Evolutionary conservation across 1,284 basidiomycete genomes (phyloP), one percentile per base, ranked within the genome.

Genomic region (Cutaneotrichosporon cutaneum): DNA sequence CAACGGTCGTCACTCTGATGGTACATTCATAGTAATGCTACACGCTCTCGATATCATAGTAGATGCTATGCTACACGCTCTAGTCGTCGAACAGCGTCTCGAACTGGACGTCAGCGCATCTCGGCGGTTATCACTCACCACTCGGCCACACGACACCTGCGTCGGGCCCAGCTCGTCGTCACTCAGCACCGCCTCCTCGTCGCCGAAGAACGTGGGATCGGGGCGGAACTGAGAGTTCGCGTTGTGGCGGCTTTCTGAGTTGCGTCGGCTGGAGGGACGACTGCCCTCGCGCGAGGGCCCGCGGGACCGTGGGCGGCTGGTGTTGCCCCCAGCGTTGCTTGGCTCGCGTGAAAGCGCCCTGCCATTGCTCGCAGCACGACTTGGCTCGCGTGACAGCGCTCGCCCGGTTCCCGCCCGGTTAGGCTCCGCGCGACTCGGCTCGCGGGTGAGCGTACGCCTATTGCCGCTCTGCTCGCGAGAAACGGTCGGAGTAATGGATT

Each of bases 121-220:
- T 10, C 11, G 10, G 22, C 2, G 16, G 13, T 8, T 4, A 24
- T 10, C 18, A 45, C 58, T 53, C 54, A 63, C 61, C 58, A 59
- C 56, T 18, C 57, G 61, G n/a, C 61, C 61, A 9, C 53, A 44
- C n/a, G 36, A 24, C 22, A 10, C 11, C 44, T 63, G 61, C 7
- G 61, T 63, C 4, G 61, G 42, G 42, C 55, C 61, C 5, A 57
- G 6, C 48, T 53, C 61, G n/a, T 63, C 61, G 7, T 54, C 48
- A 2, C 59, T 58, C n/a, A 55, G 33, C 22, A 59, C 54, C 32
- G 56, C 50, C 7, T 59, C 51, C 0, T 51, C 60, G 32, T 52
- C 54, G 16, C 36, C 48, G 27, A 62, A 58, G 14, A 62, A 27
- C 22, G 26, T 22, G 22, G 36, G 22, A 42, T 59, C 58, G 36